Evolutionary conservation across 2,329 filamentous ascomycete genomes (phyloP).

Genomic region (Talaromyces rugulosus): DNA sequence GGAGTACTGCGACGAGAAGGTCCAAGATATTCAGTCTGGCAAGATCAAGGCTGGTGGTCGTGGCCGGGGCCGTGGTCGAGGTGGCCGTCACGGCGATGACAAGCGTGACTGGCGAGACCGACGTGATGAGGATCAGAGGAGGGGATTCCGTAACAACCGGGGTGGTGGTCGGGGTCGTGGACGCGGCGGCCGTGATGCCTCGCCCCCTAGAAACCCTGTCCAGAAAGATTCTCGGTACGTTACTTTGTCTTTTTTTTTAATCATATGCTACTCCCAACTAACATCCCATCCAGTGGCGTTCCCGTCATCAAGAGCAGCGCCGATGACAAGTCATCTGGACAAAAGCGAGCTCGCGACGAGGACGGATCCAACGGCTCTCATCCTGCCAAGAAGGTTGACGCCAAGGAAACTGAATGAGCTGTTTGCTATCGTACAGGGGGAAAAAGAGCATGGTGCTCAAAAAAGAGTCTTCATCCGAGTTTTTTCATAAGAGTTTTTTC

Average conservation of each 20-base stretch:
- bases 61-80: slow-evolving; percentile 4
- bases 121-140: slow-evolving; percentile 41
- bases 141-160: slow-evolving; percentile 33
- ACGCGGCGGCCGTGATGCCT: not conserved
- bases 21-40: slow-evolving; percentile 65
- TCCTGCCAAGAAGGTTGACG: slow-evolving; percentile 47
- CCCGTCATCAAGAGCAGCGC: slow-evolving; percentile 39
- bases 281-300: slow-evolving; percentile 34
- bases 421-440: not conserved
- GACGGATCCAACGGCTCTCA: slow-evolving; percentile 24
- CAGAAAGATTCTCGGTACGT: slow-evolving; percentile 41
- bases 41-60: slow-evolving; percentile 53
- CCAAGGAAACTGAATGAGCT: slow-evolving; percentile 32
- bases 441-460: not conserved
- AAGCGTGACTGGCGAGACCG: slow-evolving; percentile 43
- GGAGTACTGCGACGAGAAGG: slow-evolving; percentile 78
- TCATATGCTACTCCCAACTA: not conserved
- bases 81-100: slow-evolving; percentile 17
- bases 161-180: slow-evolving; percentile 20
- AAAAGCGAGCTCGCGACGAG: slow-evolving; percentile 47
- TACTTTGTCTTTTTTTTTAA: not conserved
- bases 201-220: slow-evolving; percentile 21
- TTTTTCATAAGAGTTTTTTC: too few relatives aligned
- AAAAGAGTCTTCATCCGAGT: not conserved
- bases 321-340: slow-evolving; percentile 21